Percentiles rank a stretch among this genome's conserved stretches.
phyloP scores from a whole-genome alignment of 2,329 filamentous ascomycete genomes.

The Microdochium trichocladiopsis region DNA sequence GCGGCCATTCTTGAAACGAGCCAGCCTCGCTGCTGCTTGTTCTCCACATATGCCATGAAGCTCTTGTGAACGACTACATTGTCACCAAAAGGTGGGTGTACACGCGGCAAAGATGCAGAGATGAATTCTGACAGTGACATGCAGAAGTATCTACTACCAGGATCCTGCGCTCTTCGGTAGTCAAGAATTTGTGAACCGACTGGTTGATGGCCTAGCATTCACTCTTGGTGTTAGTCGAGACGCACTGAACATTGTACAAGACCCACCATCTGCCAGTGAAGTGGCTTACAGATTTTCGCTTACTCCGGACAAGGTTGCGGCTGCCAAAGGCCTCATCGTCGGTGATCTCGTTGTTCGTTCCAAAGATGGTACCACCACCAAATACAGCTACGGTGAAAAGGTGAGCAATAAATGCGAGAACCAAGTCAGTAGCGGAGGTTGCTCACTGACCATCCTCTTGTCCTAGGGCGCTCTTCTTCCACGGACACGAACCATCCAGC shows the following conservation, averaged over 20 bases:
- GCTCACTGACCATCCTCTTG: constrained; percentile 1
- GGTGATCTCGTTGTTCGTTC: constrained; percentile 44
- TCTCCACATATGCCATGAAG: constrained; percentile 52
- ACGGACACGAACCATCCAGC: constrained; percentile 36
- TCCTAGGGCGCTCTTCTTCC: constrained; percentile 58
- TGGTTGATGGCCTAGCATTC: constrained; percentile 68
- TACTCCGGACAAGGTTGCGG: constrained; percentile 59
- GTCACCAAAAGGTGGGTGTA: constrained; percentile 65
- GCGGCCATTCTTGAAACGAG: background rate
- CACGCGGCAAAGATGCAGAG: constrained; percentile 6
- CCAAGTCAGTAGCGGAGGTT: background rate
- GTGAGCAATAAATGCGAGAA: constrained; percentile 13
- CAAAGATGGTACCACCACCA: constrained; percentile 16
- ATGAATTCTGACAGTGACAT: constrained; percentile 2
- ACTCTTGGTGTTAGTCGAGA: constrained; percentile 59
- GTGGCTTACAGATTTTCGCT: too few species aligned
- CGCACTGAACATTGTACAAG: constrained; percentile 64
- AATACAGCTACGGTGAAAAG: constrained; percentile 18
- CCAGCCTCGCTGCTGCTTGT: constrained; percentile 51
- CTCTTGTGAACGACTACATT: constrained; percentile 43
- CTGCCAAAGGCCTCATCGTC: constrained; percentile 63
- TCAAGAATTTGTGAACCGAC: constrained; percentile 61
- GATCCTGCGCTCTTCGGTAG: constrained; percentile 64
- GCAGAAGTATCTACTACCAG: constrained; percentile 77
- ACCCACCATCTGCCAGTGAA: too few species aligned